These are phyloP conservation scores for Quercus lobata DNA, from an alignment of 331 rosid species.

Conservation along the genomic window DNA sequence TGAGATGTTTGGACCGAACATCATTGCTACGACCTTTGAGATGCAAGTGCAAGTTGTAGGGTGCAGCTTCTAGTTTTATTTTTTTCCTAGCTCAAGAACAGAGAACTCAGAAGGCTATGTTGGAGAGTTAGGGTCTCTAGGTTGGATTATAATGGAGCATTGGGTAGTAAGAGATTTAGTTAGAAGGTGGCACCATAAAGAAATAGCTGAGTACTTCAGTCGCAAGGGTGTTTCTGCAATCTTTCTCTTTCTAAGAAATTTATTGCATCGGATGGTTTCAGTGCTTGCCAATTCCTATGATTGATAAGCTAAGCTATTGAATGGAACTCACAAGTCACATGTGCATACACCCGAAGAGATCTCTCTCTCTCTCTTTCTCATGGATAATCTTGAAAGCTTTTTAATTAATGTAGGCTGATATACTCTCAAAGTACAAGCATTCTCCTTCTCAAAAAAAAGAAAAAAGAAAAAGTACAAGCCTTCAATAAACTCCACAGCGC, in stretches of 20 bases:
- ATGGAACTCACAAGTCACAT: constrained; percentile 93
- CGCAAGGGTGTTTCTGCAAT: constrained; percentile 69
- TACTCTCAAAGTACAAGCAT: constrained; percentile 78
- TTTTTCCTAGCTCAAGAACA: background rate
- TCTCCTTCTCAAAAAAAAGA: background rate
- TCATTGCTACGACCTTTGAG: background rate
- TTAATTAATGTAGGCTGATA: constrained; percentile 56
- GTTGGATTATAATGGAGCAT: background rate
- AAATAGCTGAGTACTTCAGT: constrained; percentile 73
- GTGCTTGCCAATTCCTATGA: constrained; percentile 90
- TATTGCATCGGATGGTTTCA: constrained; percentile 75
- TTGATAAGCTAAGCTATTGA: constrained; percentile 82
- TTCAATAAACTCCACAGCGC: constrained; percentile 48
- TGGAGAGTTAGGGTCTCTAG: background rate
- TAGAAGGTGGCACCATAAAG: constrained; percentile 36
- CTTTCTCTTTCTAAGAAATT: constrained; percentile 79
- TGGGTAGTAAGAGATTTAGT: background rate
- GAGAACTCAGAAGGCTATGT: background rate
- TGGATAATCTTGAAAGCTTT: constrained; percentile 14
- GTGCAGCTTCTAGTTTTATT: background rate
- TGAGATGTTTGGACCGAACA: too few relatives aligned
- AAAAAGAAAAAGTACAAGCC: constrained; percentile 52
- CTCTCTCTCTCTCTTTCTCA: constrained; percentile 1
- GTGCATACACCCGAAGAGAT: constrained; percentile 92
- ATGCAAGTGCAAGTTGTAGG: background rate